Conservation (phyloP, 176 grass and related monocot genomes). For the Secale cereale region DNA sequence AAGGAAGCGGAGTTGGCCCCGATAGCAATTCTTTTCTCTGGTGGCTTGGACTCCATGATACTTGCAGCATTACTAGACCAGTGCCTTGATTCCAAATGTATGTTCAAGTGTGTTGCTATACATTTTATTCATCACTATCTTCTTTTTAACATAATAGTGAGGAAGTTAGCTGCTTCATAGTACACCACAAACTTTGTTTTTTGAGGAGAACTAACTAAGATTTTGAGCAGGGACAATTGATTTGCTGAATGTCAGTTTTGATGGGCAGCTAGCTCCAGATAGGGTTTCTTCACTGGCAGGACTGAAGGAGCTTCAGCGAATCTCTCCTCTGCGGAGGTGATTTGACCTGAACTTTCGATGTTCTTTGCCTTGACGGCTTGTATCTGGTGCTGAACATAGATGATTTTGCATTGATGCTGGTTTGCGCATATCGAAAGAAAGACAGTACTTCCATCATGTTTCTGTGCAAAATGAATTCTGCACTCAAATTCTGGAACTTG, state of each 20-base stretch:
- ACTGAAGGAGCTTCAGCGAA: slow-evolving; percentile 67
- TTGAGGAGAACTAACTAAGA: slow-evolving; percentile 10
- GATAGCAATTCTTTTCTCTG: slow-evolving; percentile 89
- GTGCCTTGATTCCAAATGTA: slow-evolving; percentile 75
- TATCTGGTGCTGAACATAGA: neutral
- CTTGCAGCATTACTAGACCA: slow-evolving; percentile 80
- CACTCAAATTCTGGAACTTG: neutral
- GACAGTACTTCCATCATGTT: neutral
- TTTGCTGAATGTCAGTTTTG: slow-evolving; percentile 99
- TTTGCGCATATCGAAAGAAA: neutral
- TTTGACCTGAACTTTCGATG: slow-evolving; percentile 18
- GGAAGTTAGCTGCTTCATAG: slow-evolving; percentile 6
- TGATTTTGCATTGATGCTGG: slow-evolving; percentile 16
- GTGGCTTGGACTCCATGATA: slow-evolving; percentile 97
- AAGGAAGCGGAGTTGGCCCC: slow-evolving; percentile 49
- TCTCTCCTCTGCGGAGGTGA: slow-evolving; percentile 74
- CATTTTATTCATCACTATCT: neutral
- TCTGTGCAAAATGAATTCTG: slow-evolving; percentile 1
- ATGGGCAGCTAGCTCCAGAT: slow-evolving; percentile 78
- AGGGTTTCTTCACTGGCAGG: slow-evolving; percentile 76
- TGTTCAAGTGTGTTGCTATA: slow-evolving; percentile 29
- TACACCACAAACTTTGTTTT: neutral
- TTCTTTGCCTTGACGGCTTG: neutral
- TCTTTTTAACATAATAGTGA: slow-evolving; percentile 9
- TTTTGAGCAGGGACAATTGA: slow-evolving; percentile 71